phyloP scores from a whole-genome alignment of 176 grass and related monocot genomes.

The Paspalum vaginatum region DNA sequence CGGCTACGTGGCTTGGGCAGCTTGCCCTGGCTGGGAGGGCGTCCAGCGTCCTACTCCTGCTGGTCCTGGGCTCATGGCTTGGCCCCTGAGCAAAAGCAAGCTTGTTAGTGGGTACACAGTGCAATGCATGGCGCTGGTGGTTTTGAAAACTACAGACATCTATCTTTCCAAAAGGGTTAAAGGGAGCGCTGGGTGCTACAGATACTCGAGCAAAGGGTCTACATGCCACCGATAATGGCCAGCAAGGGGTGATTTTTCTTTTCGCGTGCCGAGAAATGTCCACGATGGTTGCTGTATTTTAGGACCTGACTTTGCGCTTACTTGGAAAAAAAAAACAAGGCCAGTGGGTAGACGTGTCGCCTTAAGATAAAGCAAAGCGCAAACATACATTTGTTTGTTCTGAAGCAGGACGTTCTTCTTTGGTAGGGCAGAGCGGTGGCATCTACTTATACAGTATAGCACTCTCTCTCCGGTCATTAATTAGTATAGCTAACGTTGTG shows the following conservation, averaged over 20 bases:
- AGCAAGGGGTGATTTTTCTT: constrained; percentile 38
- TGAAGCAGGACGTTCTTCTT: not conserved
- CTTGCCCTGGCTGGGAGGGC: not conserved
- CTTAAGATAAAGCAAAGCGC: not conserved
- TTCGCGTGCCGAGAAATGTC: not conserved
- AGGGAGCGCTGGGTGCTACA: not conserved
- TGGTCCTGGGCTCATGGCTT: no score
- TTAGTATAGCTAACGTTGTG: no score
- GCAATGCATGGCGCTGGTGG: no score
- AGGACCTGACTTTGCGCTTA: not conserved
- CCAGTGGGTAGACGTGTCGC: constrained; percentile 39
- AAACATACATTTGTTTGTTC: constrained; percentile 3
- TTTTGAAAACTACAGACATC: not conserved
- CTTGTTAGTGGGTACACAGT: no score
- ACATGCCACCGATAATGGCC: constrained; percentile 23
- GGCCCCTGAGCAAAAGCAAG: no score
- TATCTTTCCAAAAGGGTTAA: constrained; percentile 1
- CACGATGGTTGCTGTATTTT: constrained; percentile 5
- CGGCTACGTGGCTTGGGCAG: not conserved
- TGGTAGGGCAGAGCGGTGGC: not conserved
- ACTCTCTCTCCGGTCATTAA: no score
- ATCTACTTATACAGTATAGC: no score
- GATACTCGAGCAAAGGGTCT: constrained; percentile 43
- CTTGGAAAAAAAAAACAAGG: no score
- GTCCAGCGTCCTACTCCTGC: no score